A percentile compares a stretch with the other conserved stretches of the same genome.
These are phyloP conservation scores for Ilyonectria mors-panacis DNA, from an alignment of 2,329 filamentous ascomycete species.

Conservation along the genomic window DNA sequence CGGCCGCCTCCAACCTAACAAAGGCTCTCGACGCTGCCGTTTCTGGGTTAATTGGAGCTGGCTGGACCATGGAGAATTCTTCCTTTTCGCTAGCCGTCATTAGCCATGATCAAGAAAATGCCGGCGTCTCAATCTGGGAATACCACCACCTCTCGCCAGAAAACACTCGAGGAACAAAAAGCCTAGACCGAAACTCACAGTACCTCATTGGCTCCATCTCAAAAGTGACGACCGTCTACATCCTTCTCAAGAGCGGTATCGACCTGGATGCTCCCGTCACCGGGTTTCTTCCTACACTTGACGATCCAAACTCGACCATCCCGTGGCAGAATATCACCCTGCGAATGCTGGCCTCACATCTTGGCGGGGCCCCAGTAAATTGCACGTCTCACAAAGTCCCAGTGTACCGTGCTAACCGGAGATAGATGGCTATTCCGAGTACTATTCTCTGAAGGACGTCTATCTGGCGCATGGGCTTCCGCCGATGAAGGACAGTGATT, in stretches of 20 bases:
- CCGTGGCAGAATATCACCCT: conserved; percentile 57
- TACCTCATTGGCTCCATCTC: conserved; percentile 59
- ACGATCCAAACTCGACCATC: conserved; percentile 43
- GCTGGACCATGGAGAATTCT: conserved; percentile 53
- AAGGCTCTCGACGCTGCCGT: conserved; percentile 50
- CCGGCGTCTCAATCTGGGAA: conserved; percentile 55
- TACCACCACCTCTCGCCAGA: conserved; percentile 56
- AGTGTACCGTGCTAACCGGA: conserved; percentile 1
- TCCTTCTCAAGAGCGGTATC: conserved; percentile 55
- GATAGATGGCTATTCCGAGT: conserved; percentile 53
- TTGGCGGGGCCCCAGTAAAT: conserved; percentile 55
- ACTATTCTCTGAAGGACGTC: conserved; percentile 54
- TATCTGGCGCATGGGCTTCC: conserved; percentile 57
- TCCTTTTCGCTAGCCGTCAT: conserved; percentile 58
- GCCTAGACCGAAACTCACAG: conserved; percentile 54
- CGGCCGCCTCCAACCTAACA: conserved; percentile 49
- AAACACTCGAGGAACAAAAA: conserved; percentile 54
- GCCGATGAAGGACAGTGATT: conserved; percentile 50
- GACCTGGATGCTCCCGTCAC: conserved; percentile 52
- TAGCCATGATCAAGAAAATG: conserved; percentile 48
- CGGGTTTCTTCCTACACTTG: conserved; percentile 54
- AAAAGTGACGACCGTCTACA: conserved; percentile 56
- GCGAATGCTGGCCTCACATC: conserved; percentile 55
- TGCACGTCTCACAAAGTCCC: conserved; percentile 43
- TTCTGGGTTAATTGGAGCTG: conserved; percentile 50